phyloP scores from a whole-genome alignment of 2,329 filamentous ascomycete species.

The Aspergillus proliferans region DNA sequence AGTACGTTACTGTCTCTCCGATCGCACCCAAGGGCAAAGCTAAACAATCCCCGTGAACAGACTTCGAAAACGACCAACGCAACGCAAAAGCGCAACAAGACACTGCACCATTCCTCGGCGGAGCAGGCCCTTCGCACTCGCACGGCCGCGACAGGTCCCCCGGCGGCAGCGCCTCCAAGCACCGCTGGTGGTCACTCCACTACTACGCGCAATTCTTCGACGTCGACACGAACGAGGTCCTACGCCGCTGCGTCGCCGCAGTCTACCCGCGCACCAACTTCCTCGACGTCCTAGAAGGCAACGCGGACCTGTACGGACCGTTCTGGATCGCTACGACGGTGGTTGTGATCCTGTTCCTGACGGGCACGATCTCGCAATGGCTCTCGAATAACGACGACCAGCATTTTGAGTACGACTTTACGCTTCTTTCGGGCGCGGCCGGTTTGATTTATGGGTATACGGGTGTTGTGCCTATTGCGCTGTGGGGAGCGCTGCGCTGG shows the following conservation, averaged over 20 bases:
- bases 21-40: background rate
- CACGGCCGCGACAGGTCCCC: slow-evolving; percentile 36
- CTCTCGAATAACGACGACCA: slow-evolving; percentile 60
- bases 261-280: slow-evolving; percentile 90
- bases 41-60: slow-evolving; percentile 24
- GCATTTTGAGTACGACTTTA: slow-evolving; percentile 88
- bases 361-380: slow-evolving; percentile 91
- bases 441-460: slow-evolving; percentile 96
- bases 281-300: slow-evolving; percentile 92
- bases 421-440: slow-evolving; percentile 77
- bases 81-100: slow-evolving; percentile 45
- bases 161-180: slow-evolving; percentile 57
- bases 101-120: slow-evolving; percentile 46
- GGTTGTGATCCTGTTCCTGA: slow-evolving; percentile 88
- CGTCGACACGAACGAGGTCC: slow-evolving; percentile 85
- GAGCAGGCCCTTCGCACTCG: slow-evolving; percentile 25
- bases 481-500: slow-evolving; percentile 88
- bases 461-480: slow-evolving; percentile 69
- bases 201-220: slow-evolving; percentile 99
- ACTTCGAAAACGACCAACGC: slow-evolving; percentile 61
- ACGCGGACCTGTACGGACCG: slow-evolving; percentile 92
- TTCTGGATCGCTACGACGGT: slow-evolving; percentile 99
- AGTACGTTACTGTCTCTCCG: slow-evolving; percentile 41
- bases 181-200: slow-evolving; percentile 81
- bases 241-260: slow-evolving; percentile 80